Base-by-base conservation (phyloP, 768 basidiomycete species). In the Lactifluus echinatus region DNA sequence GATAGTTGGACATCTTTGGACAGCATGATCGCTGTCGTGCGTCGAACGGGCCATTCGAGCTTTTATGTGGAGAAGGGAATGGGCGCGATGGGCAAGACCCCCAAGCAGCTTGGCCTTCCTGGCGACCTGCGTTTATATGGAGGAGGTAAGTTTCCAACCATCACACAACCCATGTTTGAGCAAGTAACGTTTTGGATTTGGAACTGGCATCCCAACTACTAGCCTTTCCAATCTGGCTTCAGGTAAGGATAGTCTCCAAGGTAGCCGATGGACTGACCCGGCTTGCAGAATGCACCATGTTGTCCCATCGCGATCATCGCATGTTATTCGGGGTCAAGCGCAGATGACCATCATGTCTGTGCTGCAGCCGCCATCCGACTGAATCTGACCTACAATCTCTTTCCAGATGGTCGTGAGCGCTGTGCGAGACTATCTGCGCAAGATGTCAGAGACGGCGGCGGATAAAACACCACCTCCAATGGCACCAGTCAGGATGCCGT, bases 201-300 rank as follows among this genome's bases (percentile, higher is more conserved):
- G 10, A 33, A 5, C 46, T 58, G 40, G 52, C 56, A 31, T 28
- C 36, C n/a, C 37, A 29, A 39, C 37, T 17, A 55, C 24, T 60
- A 91, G 89, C 89, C 0, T 90, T 88, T 75, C 89, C 89, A 4
- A 82, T 91, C 62, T 91, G 88, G 87, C 71, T 91, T 56, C 84
- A 89, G 77, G 88, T 85, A 67, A 64, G 69, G 56, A 29, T 26
- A 21, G n/a, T 1, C 46, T 33, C 39, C 33, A 53, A 29, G 15
- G 7, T n/a, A 45, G 28, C 19, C 19, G 21, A 23, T 36, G 26
- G 26, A 33, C 50, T 26, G 40, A 58, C 40, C 19, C 17, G n/a
- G 17, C 54, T 29, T 29, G 19, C 63, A 91, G 89, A 89, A 87
- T 58, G 86, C 85, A 14, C 82, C 79, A n/a, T 88, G 86, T 64